Evolutionary conservation across 768 basidiomycete genomes (phyloP), one percentile per base, ranked within the genome.

Genomic region (Suillus placidus): DNA sequence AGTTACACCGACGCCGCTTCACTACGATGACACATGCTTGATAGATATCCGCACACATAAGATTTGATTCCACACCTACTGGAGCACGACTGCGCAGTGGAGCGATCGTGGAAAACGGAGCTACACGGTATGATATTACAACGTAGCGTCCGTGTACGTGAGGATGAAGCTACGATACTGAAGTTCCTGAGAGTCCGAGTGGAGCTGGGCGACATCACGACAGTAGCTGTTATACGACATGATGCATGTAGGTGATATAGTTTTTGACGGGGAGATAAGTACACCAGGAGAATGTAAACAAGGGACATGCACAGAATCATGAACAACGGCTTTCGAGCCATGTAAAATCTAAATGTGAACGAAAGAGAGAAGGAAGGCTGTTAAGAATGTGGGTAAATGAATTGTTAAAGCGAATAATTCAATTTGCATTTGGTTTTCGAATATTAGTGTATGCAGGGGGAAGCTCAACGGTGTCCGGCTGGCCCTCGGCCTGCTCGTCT

Each of bases 371-470:
- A 23, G n/a, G 37, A 37, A 38, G 16, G 9, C 26, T 1, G 38
- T 18, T 40, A 60, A 40, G 12, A 42, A 60, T 30, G 38, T 42
- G 38, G 18, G 37, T 10, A 18, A 6, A 32, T 9, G 32, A 35
- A 62, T 14, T 30, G 14, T 32, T 12, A 23, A 62, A 12, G 10
- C 2, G 6, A 57, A 38, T 62, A 60, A 62, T 60, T 62, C 61
- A 60, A 35, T 64, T 9, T 1, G 65, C 13, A 35, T 65, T 6
- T 0, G 65, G 35, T 45, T 66, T 74, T 42, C 61, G 70, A 56
- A 93, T 80, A 66, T 90, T 85, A 34, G 89, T 92, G 76, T 94
- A 94, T 37, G 91, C 91, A 2, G 92, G 92, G 16, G 92, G 92
- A 58, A 94, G 82, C 76, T 94, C 93, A 55, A 94, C 86, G 51